Percentiles rank a stretch among this genome's conserved stretches.
Conservation (phyloP, 176 grass and related monocot species). For the Carex pumila region DNA sequence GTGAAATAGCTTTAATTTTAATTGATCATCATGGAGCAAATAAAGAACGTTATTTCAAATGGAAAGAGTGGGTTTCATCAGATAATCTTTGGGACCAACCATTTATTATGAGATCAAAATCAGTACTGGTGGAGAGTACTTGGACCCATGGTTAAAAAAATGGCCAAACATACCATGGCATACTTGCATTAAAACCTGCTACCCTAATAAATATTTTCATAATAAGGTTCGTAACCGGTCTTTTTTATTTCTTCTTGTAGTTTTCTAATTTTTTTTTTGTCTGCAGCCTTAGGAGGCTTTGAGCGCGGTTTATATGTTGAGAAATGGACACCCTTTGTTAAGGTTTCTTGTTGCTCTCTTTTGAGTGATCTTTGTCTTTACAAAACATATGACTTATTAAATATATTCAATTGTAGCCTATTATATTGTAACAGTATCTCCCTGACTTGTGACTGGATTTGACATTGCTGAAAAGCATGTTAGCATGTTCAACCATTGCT, state of each 20-base stretch:
- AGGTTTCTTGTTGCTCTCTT: slow-evolving; percentile 52
- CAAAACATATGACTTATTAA: not conserved
- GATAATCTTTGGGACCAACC: not conserved
- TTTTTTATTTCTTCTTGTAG: not conserved
- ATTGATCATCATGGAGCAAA: not conserved
- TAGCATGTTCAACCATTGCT: not conserved
- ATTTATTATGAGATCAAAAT: not conserved
- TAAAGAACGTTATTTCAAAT: not conserved
- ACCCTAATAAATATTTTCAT: not conserved
- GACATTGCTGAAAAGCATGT: not conserved
- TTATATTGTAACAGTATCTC: not conserved
- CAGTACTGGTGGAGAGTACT: not conserved
- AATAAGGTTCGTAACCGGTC: not conserved
- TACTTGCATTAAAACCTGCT: not conserved
- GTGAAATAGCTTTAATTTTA: not conserved
- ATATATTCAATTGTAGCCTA: not conserved
- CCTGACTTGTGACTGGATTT: not conserved
- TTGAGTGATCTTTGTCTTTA: not conserved
- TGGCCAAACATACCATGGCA: not conserved
- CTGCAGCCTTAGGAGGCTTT: slow-evolving; percentile 69
- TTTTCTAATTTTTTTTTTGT: slow-evolving; percentile 5
- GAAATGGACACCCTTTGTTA: slow-evolving; percentile 74
- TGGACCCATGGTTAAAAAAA: not conserved
- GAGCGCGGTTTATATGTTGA: slow-evolving; percentile 84
- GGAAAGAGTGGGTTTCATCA: not conserved